phyloP scores from a whole-genome alignment of 2,329 filamentous ascomycete genomes.

The Paradendryphiella salina region DNA sequence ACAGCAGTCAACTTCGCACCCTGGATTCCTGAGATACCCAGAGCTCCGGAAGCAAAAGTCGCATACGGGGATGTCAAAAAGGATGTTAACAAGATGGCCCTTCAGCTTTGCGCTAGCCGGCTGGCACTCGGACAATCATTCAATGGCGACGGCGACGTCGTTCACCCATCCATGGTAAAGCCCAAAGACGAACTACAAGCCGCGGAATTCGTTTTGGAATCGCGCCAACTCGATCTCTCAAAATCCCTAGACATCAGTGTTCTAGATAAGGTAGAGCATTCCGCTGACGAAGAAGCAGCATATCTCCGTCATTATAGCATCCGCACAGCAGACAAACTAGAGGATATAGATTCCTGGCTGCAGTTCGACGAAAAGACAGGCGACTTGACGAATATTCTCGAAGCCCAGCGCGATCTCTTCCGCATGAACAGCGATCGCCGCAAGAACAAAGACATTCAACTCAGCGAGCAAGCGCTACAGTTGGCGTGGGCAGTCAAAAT shows the following conservation, averaged over 20 bases:
- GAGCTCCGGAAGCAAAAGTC: conserved; percentile 1
- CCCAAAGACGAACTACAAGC: conserved; percentile 6
- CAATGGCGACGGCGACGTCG: conserved; percentile 1
- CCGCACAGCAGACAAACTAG: not conserved
- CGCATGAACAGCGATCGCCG: conserved; percentile 11
- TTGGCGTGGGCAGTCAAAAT: conserved; percentile 25
- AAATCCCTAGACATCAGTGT: not conserved
- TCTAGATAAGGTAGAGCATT: not conserved
- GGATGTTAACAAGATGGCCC: conserved; percentile 5
- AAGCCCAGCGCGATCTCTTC: conserved; percentile 20
- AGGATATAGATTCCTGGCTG: conserved; percentile 15
- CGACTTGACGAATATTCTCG: conserved; percentile 12
- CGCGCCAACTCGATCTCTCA: not conserved
- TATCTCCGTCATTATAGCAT: conserved; percentile 10
- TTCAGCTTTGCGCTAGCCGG: conserved; percentile 13
- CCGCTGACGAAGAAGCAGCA: conserved; percentile 8
- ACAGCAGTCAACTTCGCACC: conserved; percentile 4
- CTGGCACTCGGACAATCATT: conserved; percentile 1
- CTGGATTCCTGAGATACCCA: not conserved
- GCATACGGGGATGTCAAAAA: conserved; percentile 7
- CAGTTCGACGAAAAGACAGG: conserved; percentile 4
- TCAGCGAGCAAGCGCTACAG: conserved; percentile 3
- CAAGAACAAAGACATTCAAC: conserved; percentile 4
- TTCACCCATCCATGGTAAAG: conserved; percentile 13
- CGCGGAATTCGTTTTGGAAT: conserved; percentile 2